Base-by-base conservation (phyloP, 768 basidiomycete genomes). In the Chiua virens region DNA sequence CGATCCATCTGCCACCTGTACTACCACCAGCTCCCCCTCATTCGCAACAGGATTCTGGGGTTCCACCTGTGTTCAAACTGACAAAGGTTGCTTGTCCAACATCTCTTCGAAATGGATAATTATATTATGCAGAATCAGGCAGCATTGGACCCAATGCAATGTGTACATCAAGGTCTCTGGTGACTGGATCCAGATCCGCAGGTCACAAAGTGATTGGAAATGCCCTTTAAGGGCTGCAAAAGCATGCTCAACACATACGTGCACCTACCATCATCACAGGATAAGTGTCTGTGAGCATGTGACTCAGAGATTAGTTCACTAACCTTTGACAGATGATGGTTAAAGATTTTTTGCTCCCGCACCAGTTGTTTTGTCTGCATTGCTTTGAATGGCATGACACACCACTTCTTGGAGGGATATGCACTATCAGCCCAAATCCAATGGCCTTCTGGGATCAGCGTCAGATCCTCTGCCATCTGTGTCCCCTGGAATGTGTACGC, bases 401-500 rank as follows among this genome's bases (percentile, higher is more conserved):
- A 35, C 22, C 32, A 45, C 3, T 1, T 1, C 4, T 35, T 10
- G 43, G 22, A 34, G 22, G 25, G 25, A 8, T 27, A 27, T 27
- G 25, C 25, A 27, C 25, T 27, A 27, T 28, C 27, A 3, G 42
- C 42, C 42, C 42, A 42, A 15, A n/a, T 30, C 27, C 42, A 42
- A 11, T 42, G 25, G 8, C 8, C 25, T 27, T 27, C 5, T 4
- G 25, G 44, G 9, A 45, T 18, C 4, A 18, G 8, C 9, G 14
- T 6, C 4, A 17, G 22, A 10, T 45, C 32, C 7, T 8, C 2
- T 36, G 37, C 38, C 35, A 30, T 42, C 2, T 7, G 18, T 4
- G 44, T 52, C 5, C 21, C 25, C 14, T 14, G 14, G 20, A 41
- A 52, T 27, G 28, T 36, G 32, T 40, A 38, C 67, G 32, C 22